Conservation (phyloP, 371 early-diverging fungal genomes). For the Saksenaea vasiformis region DNA sequence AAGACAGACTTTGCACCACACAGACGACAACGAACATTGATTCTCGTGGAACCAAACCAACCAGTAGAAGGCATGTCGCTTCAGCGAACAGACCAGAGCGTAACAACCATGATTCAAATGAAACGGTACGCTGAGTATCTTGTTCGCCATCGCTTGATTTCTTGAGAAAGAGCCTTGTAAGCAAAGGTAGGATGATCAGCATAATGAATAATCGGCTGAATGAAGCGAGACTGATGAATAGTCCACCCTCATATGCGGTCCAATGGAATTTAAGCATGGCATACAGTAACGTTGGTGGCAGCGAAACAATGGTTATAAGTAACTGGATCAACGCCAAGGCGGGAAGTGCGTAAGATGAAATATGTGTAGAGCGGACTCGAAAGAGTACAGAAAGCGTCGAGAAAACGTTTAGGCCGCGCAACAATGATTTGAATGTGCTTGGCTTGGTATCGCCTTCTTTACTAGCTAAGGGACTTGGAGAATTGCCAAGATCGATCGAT, state of each 20-base stretch:
- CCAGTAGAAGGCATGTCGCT: conserved; percentile 29
- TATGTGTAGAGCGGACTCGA: conserved; percentile 9
- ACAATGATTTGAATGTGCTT: conserved; percentile 8
- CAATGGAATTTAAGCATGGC: conserved; percentile 48
- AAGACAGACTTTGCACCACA: conserved; percentile 34
- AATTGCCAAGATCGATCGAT: conserved; percentile 23
- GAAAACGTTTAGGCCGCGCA: conserved; percentile 39
- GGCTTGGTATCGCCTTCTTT: conserved; percentile 1
- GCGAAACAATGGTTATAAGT: conserved; percentile 16
- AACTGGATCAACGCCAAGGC: conserved; percentile 31
- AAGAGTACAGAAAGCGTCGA: conserved; percentile 32
- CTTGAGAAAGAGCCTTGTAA: conserved; percentile 24
- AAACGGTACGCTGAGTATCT: conserved; percentile 6
- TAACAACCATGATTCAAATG: conserved; percentile 50
- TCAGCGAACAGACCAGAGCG: conserved; percentile 41
- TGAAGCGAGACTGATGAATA: conserved; percentile 29
- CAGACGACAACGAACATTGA: conserved; percentile 25
- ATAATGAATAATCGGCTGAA: conserved; percentile 22
- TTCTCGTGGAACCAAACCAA: conserved; percentile 30
- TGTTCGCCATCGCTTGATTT: background rate
- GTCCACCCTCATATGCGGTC: conserved; percentile 50
- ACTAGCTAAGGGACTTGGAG: background rate
- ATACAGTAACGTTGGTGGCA: conserved; percentile 44
- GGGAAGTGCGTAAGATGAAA: conserved; percentile 24
- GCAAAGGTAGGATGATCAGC: conserved; percentile 28